A percentile compares a stretch with the other conserved stretches of the same genome.
These are phyloP conservation scores for Zalaria obscura DNA, from an alignment of 2,329 filamentous ascomycete species.

Conservation along the genomic window DNA sequence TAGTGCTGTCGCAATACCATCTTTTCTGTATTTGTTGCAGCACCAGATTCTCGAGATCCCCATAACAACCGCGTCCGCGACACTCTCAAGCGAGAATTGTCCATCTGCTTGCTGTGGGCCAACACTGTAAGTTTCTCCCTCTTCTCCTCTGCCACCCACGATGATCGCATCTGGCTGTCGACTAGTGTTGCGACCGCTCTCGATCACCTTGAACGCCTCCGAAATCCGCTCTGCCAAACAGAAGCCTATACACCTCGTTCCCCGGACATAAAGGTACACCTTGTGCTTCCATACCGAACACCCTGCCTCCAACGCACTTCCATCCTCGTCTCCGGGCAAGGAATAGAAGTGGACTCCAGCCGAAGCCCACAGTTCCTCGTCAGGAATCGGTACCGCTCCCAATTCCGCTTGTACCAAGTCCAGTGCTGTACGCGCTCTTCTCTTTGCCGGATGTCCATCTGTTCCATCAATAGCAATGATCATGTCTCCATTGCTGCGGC, in stretches of 20 bases:
- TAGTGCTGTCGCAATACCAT: constrained; percentile 43
- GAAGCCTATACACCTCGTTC: constrained; percentile 47
- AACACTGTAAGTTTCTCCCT: constrained; percentile 12
- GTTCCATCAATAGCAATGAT: constrained; percentile 45
- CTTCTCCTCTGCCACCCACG: background rate
- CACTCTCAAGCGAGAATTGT: background rate
- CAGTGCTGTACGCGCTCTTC: constrained; percentile 38
- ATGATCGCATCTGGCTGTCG: background rate
- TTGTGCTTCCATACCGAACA: constrained; percentile 27
- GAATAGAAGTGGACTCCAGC: constrained; percentile 12
- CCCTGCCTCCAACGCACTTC: constrained; percentile 1
- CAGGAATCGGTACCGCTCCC: constrained; percentile 43
- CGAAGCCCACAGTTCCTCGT: constrained; percentile 38
- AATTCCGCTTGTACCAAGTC: constrained; percentile 50
- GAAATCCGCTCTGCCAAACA: constrained; percentile 48
- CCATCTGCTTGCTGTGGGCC: constrained; percentile 20
- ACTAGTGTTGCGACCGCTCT: background rate
- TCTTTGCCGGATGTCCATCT: constrained; percentile 36
- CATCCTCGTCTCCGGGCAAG: constrained; percentile 6
- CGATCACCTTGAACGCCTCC: constrained; percentile 38
- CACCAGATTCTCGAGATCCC: constrained; percentile 55
- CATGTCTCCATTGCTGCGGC: constrained; percentile 24
- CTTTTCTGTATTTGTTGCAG: constrained; percentile 38
- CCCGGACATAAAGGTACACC: constrained; percentile 46
- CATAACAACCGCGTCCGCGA: constrained; percentile 33